Evolutionary conservation across 441 rosid genomes (phyloP).

Genomic region (Gossypium lobatum): DNA sequence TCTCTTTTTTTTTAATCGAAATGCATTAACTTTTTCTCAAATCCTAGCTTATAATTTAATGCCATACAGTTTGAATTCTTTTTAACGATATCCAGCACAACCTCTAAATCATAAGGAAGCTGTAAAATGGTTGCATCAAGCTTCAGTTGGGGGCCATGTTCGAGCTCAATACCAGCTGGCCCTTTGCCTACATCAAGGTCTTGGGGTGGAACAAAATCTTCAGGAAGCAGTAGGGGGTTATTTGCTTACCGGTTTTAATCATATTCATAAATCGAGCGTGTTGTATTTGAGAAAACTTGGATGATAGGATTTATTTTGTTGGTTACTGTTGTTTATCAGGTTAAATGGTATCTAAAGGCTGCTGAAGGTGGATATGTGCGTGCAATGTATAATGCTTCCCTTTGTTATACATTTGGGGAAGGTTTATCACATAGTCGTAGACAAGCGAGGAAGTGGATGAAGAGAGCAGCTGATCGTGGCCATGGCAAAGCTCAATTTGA

Average conservation of each 20-base stretch:
- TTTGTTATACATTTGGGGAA: constrained; percentile 74
- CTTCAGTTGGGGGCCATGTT: constrained; percentile 54
- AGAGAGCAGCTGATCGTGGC: constrained; percentile 78
- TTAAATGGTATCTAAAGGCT: constrained; percentile 71
- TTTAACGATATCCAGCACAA: constrained; percentile 34
- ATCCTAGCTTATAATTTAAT: neutral
- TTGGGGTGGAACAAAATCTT: constrained; percentile 43
- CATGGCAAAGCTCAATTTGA: constrained; percentile 25
- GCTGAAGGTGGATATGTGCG: constrained; percentile 77
- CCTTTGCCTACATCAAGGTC: constrained; percentile 70
- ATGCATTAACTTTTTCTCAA: neutral
- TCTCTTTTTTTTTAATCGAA: neutral
- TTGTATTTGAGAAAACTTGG: neutral
- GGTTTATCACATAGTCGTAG: constrained; percentile 51
- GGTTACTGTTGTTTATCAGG: constrained; percentile 31
- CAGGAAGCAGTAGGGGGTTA: constrained; percentile 54
- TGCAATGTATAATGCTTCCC: constrained; percentile 79
- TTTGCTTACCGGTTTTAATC: neutral
- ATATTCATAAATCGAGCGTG: neutral
- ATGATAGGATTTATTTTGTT: neutral
- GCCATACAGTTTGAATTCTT: neutral
- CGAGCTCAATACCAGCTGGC: constrained; percentile 94
- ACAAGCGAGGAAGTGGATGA: constrained; percentile 82
- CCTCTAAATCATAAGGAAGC: constrained; percentile 53
- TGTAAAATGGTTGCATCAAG: constrained; percentile 51